Base-by-base conservation (phyloP, 257 asterid genomes). In the Fraxinus anomala region DNA sequence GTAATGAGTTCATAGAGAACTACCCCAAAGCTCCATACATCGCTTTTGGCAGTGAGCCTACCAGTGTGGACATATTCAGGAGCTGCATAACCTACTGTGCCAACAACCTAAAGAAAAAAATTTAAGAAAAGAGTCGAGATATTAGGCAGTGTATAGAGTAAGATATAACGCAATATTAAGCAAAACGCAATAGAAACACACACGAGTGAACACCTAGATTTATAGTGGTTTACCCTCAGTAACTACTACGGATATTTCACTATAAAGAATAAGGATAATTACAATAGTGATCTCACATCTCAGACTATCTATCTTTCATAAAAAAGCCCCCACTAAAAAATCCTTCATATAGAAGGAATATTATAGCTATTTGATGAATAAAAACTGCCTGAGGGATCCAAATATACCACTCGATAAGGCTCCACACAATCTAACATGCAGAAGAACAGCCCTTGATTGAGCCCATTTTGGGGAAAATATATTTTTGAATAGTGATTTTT, bases 51-150 rank as follows among this genome's bases (percentile, higher is more conserved):
- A 5, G 97, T 92, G 74, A 94, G 91, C 79, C 91, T 83, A 31
- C 98, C 98, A 0, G 94, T 81, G 79, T 87, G 98, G 30, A 94
- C 91, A 30, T 94, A 94, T 76, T 94, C 97, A 0, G 98, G 98
- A 36, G 98, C 98, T n/a, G 98, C 97, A 87, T 94, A 94, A 44
- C 98, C 98, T 28, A 92, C 90, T 0, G 98, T 94, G 34, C 97
- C 98, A 69, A 94, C 96, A 76, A 92, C 94, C 97, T 93, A 78
- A 33, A 61, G 28, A 40, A 65, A 31, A 66, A 28, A 68, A 3
- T 31, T 21, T 11, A 12, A 28, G 34, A 5, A 0, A 14, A 24
- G 3, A 36, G 69, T 63, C 5, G 4, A 63, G 33, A 63, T 63
- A 24, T 63, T 24, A 63, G 6, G 36, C 36, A 63, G 69, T 11